Base-by-base conservation (phyloP, 805 yeast genomes). In the Saturnispora silvae region DNA sequence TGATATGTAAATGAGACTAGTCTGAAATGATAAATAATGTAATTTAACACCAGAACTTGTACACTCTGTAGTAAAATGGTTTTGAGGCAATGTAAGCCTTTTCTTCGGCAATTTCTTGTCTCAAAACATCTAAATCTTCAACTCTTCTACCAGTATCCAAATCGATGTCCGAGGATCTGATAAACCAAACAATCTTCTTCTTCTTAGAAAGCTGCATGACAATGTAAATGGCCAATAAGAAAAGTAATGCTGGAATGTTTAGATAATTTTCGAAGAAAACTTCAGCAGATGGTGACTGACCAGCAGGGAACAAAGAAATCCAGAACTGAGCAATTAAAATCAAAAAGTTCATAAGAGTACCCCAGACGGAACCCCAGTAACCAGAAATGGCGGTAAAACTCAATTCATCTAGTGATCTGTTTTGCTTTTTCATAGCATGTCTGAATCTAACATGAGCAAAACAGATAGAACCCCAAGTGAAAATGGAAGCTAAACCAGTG, bases 251-350 rank as follows among this genome's bases (percentile, higher is more conserved):
- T 15, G 83, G 82, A 40, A 68, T 65, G 10, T 84, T 73, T 48
- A 83, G 62, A 57, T 77, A 82, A 19, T 72, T 62, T 52, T 68
- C 61, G 65, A 83, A 83, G 67, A 83, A 83, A 31, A 48, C 59
- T 28, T 57, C 49, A 7, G 83, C 81, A 52, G 60, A 64, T 37
- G 80, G 72, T 5, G 41, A 63, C 11, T 75, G 74, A 6, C 71
- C 73, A 32, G 75, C 52, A 38, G 94, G 94, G 67, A 67, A 82
- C 29, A 81, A 60, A 5, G 92, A 87, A 41, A 78, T 67, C 84
- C 89, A 84, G 65, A 84, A 81, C 60, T 81, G 87, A 22, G 86
- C 83, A 40, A 72, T 61, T 42, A 85, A 63, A 44, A 83, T 76
- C 39, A 79, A 55, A 23, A 68, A 27, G 54, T 76, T 76, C 51